Evolutionary conservation across 169 alveolate genomes (phyloP), one percentile per base, ranked within the genome.

Genomic region (Babesia gibsoni): DNA sequence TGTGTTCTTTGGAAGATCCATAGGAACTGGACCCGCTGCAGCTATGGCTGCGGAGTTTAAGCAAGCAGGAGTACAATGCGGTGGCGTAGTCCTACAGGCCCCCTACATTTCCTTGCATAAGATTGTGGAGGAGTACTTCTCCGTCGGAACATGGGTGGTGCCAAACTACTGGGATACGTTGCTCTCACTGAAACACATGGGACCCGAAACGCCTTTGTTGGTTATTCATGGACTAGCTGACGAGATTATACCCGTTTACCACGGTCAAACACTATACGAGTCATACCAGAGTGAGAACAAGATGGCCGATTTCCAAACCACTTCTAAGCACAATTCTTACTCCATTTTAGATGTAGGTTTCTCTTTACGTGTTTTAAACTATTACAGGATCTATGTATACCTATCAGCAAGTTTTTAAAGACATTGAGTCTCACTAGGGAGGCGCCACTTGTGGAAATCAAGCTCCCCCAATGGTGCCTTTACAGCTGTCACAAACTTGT

Each of bases 1-100:
- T 42, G 27, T 91, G 33, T 65, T 89, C 54, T 91, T 89, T 67
- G 95, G 95, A 20, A 50, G 95, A 41, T 90, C 94, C 32, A 91
- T 91, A 46, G 95, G 95, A 14, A 91, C 95, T 9, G 95, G 95
- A 6, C 93, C 91, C 0, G 95, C 95, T 16, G 85, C 90, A 7
- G 73, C 83, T 52, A 70, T 89, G 58, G 93, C 90, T 14, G 87
- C 90, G 9, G 74, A 83, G 39, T 65, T 89, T 58, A 74, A 68
- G 29, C 30, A 83, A 20, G 58, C 73, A 32, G 90, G 90, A 9
- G 48, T 86, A 1, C 43, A 75, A 39, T 58, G 88, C 45, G 95
- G 92, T 12, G 95, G 95, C 23, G 91, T 91, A 37, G 82, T 91
- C 23, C 72, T 91, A 67, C 95, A 91, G 67, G 83, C 95, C 29